Conservation (phyloP, 2,329 filamentous ascomycete species). For the Purpureocillium takamizusanense region DNA sequence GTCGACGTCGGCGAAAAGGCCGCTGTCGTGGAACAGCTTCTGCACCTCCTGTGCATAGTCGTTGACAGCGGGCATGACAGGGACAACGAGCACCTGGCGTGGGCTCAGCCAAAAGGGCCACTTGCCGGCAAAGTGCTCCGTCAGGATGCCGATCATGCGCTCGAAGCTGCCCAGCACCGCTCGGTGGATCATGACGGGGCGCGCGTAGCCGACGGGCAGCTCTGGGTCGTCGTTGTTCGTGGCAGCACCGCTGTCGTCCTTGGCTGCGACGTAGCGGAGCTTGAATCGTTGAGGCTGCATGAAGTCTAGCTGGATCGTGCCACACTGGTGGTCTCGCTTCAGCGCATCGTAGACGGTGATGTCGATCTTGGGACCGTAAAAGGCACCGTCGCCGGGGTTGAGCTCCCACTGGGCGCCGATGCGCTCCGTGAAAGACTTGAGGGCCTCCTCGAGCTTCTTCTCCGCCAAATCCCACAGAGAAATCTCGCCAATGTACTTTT, state of each 20-base stretch:
- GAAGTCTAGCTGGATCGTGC: constrained; percentile 94
- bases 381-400: constrained; percentile 91
- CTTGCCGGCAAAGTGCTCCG: constrained; percentile 77
- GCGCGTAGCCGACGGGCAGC: constrained; percentile 60
- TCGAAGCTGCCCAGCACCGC: constrained; percentile 67
- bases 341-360: constrained; percentile 88
- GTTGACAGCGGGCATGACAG: constrained; percentile 67
- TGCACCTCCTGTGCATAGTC: constrained; percentile 72
- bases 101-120: constrained; percentile 87
- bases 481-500: constrained; percentile 80
- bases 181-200: constrained; percentile 81
- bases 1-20: constrained; percentile 56
- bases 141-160: constrained; percentile 63
- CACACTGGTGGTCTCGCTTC: constrained; percentile 49
- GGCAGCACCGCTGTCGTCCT: constrained; percentile 30
- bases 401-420: constrained; percentile 70
- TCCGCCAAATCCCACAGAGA: constrained; percentile 89
- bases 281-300: constrained; percentile 48
- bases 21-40: constrained; percentile 54
- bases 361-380: constrained; percentile 98
- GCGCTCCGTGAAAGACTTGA: constrained; percentile 62
- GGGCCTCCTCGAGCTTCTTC: constrained; percentile 64
- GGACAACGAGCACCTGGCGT: constrained; percentile 56
- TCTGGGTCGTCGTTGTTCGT: constrained; percentile 36
- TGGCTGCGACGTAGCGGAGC: constrained; percentile 41